phyloP scores from a whole-genome alignment of 2,329 filamentous ascomycete genomes.

The Raffaelea arxii region DNA sequence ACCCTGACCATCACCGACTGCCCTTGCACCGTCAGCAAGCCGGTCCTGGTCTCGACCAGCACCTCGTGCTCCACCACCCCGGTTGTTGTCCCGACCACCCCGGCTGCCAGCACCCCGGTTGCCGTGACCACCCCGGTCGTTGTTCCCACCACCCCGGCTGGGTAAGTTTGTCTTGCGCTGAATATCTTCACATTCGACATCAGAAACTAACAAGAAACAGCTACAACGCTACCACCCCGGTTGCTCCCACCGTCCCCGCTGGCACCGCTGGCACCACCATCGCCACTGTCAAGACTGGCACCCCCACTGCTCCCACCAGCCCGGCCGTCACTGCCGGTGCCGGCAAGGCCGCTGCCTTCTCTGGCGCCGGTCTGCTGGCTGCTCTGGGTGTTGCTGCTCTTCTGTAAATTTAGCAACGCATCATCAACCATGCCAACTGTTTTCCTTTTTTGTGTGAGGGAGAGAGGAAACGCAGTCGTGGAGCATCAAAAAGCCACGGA shows the following conservation, averaged over 20 bases:
- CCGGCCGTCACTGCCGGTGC: conserved; percentile 41
- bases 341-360: conserved; percentile 45
- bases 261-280: conserved; percentile 17
- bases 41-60: conserved; percentile 40
- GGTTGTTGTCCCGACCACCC: conserved; percentile 1
- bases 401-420: conserved; percentile 38
- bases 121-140: conserved; percentile 34
- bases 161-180: conserved; percentile 29
- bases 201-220: conserved; percentile 5
- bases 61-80: conserved; percentile 43
- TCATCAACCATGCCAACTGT: neutral
- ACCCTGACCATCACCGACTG: conserved; percentile 57
- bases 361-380: conserved; percentile 50
- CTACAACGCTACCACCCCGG: conserved; percentile 16
- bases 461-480: too few relatives aligned
- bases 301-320: conserved; percentile 30
- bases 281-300: conserved; percentile 22
- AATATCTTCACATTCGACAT: neutral
- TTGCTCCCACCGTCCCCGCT: neutral
- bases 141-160: neutral
- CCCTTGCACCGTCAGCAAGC: conserved; percentile 55
- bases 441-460: conserved; percentile 5
- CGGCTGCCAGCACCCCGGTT: conserved; percentile 20
- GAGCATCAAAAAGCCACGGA: too few relatives aligned
- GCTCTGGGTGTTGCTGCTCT: conserved; percentile 49